Base-by-base conservation (phyloP, 371 early-diverging fungal species). In the Lichtheimia ramosa region DNA sequence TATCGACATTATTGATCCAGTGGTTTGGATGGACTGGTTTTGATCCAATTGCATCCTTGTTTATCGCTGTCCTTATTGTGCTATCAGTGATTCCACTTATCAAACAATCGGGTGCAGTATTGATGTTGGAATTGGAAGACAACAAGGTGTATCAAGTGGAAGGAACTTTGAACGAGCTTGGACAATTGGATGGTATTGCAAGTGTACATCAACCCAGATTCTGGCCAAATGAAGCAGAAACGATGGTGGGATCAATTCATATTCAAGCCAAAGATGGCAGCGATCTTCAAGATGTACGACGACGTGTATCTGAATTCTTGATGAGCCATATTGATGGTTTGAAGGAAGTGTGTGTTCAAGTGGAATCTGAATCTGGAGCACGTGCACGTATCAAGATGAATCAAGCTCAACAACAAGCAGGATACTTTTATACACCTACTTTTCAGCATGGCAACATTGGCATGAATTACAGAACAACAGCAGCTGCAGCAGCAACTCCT, bases 11-110 rank as follows among this genome's bases (percentile, higher is more conserved):
- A n/a, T 68, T 96, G 40, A 94, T 98, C 42, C 76, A 91, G 66
- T 86, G 77, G 74, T 94, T 91, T 70, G 95, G 93, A 4, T 96
- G 96, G 96, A 91, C 91, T 13, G 95, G 96, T 39, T 89, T 95
- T 51, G 98, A 98, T 71, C 96, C 98, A 0, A 83, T 96, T 48
- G 95, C 95, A n/a, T 95, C 96, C 12, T 82, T 98, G 40, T 85
- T 95, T 53, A 96, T 98, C 62, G 93, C 96, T 0, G 68, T 85
- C 10, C 72, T 98, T 39, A 96, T 95, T 27, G 89, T 96, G 60
- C 67, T 86, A 55, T 89, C 89, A 21, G 93, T 93, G 4, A 83
- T 93, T 54, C 96, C 98, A 0, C 79, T 97, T 24, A 88, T 97
- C 49, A 78, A 77, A 43, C 79, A 85, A 54, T 88, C 92, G 6